These are phyloP conservation scores for Amoebophrya sp. DNA, from an alignment of 169 alveolate genomes.

Conservation along the genomic window DNA sequence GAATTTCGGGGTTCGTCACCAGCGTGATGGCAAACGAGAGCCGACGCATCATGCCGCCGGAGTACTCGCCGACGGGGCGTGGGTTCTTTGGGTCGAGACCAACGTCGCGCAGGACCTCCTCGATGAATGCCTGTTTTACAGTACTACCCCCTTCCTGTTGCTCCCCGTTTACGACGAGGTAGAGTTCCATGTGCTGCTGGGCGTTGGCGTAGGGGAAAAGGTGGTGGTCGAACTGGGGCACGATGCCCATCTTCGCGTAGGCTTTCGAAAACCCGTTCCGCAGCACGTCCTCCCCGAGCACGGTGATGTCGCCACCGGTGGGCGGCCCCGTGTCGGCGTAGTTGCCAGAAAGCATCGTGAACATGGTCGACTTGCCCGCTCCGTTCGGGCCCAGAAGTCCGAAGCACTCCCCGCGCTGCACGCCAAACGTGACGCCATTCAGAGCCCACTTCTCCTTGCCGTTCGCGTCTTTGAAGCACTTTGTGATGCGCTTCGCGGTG, in stretches of 20 bases:
- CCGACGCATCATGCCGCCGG: no score
- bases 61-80: no score
- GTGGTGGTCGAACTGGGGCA: not conserved
- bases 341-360: not conserved
- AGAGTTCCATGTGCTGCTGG: not conserved
- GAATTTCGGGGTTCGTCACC: no score
- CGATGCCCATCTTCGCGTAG: not conserved
- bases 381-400: not conserved
- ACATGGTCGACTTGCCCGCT: not conserved
- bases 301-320: not conserved
- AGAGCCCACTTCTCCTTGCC: not conserved
- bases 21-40: no score
- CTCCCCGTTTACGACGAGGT: not conserved
- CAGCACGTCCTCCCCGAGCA: not conserved
- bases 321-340: not conserved
- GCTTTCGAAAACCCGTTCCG: not conserved
- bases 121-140: not conserved
- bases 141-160: not conserved
- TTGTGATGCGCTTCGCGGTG: not conserved
- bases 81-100: no score
- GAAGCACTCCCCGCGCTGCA: not conserved
- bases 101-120: not conserved
- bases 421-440: not conserved
- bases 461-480: not conserved
- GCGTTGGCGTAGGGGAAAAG: not conserved